Conservation (phyloP, 352 stramenopile genomes). For the Pythium aristosporum region DNA sequence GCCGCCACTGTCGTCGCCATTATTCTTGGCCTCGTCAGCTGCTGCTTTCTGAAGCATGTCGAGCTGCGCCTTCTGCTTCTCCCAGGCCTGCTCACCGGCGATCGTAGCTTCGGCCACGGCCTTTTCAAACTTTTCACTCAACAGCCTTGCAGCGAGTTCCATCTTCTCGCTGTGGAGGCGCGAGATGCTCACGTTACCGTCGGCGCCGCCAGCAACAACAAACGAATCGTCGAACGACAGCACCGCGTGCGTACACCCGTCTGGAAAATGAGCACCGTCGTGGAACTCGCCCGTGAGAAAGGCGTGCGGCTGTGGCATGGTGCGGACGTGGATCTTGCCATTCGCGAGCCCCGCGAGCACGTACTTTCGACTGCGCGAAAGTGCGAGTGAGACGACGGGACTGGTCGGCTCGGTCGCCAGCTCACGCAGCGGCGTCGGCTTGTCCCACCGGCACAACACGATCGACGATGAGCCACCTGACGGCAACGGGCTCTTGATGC, state of each 20-base stretch:
- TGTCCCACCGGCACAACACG: slow-evolving; percentile 36
- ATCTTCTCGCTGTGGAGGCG: slow-evolving; percentile 63
- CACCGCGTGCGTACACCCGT: slow-evolving; percentile 27
- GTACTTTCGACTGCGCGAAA: slow-evolving; percentile 61
- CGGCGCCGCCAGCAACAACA: slow-evolving; percentile 59
- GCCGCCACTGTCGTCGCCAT: slow-evolving; percentile 37
- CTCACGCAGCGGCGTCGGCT: slow-evolving; percentile 34
- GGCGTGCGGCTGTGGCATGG: slow-evolving; percentile 40
- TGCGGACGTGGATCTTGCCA: slow-evolving; percentile 80
- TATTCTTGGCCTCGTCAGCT: slow-evolving; percentile 43
- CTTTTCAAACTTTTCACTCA: slow-evolving; percentile 39
- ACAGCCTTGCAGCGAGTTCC: slow-evolving; percentile 33
- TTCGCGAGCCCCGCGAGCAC: slow-evolving; percentile 76
- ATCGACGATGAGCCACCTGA: slow-evolving; percentile 28
- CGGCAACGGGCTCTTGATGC: slow-evolving; percentile 29
- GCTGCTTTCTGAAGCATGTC: slow-evolving; percentile 46
- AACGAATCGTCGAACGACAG: slow-evolving; percentile 87
- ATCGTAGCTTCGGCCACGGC: slow-evolving; percentile 49
- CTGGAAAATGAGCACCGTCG: slow-evolving; percentile 33
- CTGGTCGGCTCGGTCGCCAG: slow-evolving; percentile 38
- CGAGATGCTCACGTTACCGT: slow-evolving; percentile 77
- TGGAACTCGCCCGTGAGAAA: slow-evolving; percentile 83
- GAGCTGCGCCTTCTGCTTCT: slow-evolving; percentile 52
- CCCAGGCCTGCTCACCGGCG: slow-evolving; percentile 47
- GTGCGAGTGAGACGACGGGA: slow-evolving; percentile 38